Conservation (phyloP, 768 basidiomycete species). For the Austroboletus festivus region DNA sequence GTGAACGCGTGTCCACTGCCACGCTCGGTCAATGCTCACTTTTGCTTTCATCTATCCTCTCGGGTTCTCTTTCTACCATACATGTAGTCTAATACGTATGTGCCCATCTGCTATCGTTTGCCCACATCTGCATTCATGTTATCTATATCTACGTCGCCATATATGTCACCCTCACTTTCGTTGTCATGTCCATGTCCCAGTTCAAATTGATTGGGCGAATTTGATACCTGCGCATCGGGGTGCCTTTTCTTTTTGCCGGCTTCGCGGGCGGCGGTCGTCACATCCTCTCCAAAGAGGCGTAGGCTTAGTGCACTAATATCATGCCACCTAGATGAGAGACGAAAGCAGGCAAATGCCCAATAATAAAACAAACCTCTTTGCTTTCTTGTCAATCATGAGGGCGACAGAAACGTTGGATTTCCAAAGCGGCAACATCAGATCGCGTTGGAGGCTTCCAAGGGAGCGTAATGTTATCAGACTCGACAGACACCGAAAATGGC, state of each 20-base stretch:
- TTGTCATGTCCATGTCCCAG: slow-evolving; percentile 3
- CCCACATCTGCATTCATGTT: slow-evolving; percentile 11
- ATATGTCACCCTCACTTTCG: slow-evolving; percentile 1
- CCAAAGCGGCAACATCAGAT: slow-evolving; percentile 93
- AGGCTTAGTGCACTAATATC: slow-evolving; percentile 76
- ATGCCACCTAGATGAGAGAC: background rate
- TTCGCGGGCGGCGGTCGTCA: slow-evolving; percentile 52
- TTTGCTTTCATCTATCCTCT: background rate
- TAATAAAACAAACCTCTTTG: slow-evolving; percentile 67
- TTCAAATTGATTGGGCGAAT: slow-evolving; percentile 1
- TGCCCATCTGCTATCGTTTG: slow-evolving; percentile 7
- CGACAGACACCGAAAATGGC: slow-evolving; percentile 19
- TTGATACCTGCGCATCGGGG: background rate
- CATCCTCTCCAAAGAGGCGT: slow-evolving; percentile 78
- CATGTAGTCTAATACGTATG: slow-evolving; percentile 11
- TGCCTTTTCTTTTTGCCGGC: slow-evolving; percentile 29
- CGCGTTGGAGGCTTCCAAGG: slow-evolving; percentile 58
- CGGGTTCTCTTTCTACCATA: background rate
- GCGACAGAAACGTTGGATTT: slow-evolving; percentile 84
- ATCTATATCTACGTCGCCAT: slow-evolving; percentile 2
- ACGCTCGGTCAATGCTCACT: background rate
- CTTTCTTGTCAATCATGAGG: slow-evolving; percentile 95
- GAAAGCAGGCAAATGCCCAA: too few relatives aligned
- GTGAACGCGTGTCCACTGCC: slow-evolving; percentile 15
- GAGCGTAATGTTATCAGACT: background rate